A percentile compares a stretch with the other conserved stretches of the same genome.
Evolutionary conservation across 331 rosid genomes (phyloP).

Genomic region (Acacia pycnantha): DNA sequence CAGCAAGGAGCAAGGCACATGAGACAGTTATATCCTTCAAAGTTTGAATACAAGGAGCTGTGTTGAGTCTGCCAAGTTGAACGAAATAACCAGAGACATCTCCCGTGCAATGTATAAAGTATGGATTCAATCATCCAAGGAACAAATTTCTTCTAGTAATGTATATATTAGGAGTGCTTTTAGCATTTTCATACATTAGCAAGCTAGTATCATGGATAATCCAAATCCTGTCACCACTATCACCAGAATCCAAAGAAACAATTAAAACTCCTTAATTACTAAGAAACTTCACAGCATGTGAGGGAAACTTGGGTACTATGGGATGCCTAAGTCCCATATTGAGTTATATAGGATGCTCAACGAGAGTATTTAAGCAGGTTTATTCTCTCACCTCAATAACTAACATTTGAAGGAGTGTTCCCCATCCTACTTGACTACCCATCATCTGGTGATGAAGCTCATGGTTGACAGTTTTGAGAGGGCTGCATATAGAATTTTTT

Average conservation of each 20-base stretch:
- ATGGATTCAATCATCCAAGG: not conserved
- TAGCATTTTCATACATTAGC: not conserved
- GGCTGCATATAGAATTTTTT: not conserved
- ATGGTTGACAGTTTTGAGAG: not conserved
- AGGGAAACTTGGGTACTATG: not conserved
- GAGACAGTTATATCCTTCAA: not conserved
- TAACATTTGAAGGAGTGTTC: not conserved
- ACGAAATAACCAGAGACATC: not conserved
- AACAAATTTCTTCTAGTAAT: conserved; percentile 10
- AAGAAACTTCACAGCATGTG: not conserved
- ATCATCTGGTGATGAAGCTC: not conserved
- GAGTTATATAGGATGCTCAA: not conserved
- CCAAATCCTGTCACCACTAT: not conserved
- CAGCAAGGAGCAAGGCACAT: conserved; percentile 7
- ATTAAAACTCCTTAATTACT: not conserved
- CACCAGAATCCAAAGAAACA: conserved; percentile 12
- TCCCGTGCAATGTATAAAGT: not conserved
- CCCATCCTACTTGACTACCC: not conserved
- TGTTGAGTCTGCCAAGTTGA: not conserved
- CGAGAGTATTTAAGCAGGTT: not conserved
- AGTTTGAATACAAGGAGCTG: not conserved
- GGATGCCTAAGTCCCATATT: not conserved
- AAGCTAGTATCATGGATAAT: not conserved
- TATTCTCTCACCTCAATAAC: not conserved
- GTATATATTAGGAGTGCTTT: not conserved